Percentiles rank a stretch among this genome's conserved stretches.
Conservation (phyloP, 2,329 filamentous ascomycete genomes). For the Xylariaceae sp. region DNA sequence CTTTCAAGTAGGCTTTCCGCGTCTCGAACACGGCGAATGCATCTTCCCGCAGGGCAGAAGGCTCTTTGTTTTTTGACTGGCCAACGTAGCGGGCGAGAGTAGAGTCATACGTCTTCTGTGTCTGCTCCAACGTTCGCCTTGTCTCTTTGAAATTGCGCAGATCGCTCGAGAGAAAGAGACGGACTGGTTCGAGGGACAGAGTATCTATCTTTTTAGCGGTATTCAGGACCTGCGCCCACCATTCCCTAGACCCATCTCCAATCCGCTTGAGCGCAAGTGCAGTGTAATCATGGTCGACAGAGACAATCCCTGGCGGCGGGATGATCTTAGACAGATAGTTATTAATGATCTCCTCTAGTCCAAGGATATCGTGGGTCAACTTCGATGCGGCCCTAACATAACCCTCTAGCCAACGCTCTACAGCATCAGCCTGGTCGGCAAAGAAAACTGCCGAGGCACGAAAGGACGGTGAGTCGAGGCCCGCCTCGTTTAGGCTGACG, state of each 20-base stretch:
- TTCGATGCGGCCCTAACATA: constrained; percentile 53
- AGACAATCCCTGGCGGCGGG: constrained; percentile 69
- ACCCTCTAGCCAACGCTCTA: constrained; percentile 84
- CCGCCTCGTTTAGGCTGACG: constrained; percentile 87
- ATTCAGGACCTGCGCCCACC: constrained; percentile 73
- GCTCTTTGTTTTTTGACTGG: constrained; percentile 90
- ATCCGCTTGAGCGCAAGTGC: constrained; percentile 79
- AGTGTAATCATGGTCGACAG: constrained; percentile 94
- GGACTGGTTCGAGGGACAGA: constrained; percentile 76
- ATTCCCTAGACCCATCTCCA: constrained; percentile 80
- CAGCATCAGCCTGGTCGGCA: constrained; percentile 80
- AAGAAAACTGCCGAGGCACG: constrained; percentile 84
- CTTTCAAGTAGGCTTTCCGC: constrained; percentile 82
- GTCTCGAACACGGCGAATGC: constrained; percentile 94
- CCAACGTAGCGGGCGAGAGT: constrained; percentile 75
- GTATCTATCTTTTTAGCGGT: constrained; percentile 74
- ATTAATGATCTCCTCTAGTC: constrained; percentile 76
- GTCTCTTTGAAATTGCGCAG: constrained; percentile 82
- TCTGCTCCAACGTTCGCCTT: constrained; percentile 67
- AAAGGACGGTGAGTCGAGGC: constrained; percentile 94
- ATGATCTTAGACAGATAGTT: constrained; percentile 70
- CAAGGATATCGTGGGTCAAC: constrained; percentile 59
- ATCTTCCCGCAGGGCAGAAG: constrained; percentile 85
- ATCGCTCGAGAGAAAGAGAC: constrained; percentile 72
- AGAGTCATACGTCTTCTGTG: constrained; percentile 81